Base-by-base conservation (phyloP, 495 filamentous ascomycete species). In the Neurospora discreta region DNA sequence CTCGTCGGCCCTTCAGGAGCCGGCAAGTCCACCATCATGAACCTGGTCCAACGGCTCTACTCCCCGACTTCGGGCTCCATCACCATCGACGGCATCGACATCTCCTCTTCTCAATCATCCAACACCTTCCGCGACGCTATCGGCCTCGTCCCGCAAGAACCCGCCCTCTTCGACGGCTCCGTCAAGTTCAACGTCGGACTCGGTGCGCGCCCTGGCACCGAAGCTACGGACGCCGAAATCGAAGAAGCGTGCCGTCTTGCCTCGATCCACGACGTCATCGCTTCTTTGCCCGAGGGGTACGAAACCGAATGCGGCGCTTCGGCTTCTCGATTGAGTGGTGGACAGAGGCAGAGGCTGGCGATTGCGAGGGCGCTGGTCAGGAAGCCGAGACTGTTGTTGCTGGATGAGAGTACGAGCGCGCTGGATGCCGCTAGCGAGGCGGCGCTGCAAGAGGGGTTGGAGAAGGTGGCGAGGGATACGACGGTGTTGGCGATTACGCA, bases 401-500 rank as follows among this genome's bases (percentile, higher is more conserved):
- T 98, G 67, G 93, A 97, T 74, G 94, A 97, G 77, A 90, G 90
- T 7, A 97, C 93, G 1, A 90, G 89, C 75, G 91, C 93, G 30
- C 80, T 97, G 30, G 94, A 97, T 77, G 86, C 88, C 9, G 87
- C 86, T 52, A 91, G 89, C 71, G 92, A 94, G 77, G 82, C 83
- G 36, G 82, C 90, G 16, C 81, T 97, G 60, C 91, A 95, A 79
- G 88, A 90, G 5, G 89, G 89, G 1, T 82, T 97, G 70, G 89
- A 93, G 44, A 84, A 86, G 71, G 92, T 89, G 74, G 85, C 91
- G 1, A 83, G 85, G 69, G 90, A 89, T 11, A 89, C 91, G 68
- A 97, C 93, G 0, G 93, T 92, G 1, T 89, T 97, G 69, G 90
- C 93, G 26, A 92, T 97, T 43, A 87, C 90, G n/a, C 93, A 97